phyloP scores from a whole-genome alignment of 2,329 filamentous ascomycete genomes.

The Blastomyces percursus region DNA sequence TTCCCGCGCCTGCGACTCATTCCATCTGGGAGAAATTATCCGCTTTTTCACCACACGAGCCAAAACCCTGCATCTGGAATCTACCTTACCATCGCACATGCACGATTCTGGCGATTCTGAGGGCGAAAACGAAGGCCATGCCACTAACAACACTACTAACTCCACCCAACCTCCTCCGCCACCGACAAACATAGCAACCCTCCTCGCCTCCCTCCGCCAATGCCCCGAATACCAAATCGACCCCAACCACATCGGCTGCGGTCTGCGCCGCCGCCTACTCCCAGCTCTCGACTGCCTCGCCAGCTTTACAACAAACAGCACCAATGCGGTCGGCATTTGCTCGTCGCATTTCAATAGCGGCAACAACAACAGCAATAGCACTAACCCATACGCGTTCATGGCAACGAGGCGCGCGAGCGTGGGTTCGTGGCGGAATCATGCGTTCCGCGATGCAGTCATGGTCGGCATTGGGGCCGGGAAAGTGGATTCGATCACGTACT shows the following conservation, averaged over 20 bases:
- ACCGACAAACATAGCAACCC: conserved; percentile 22
- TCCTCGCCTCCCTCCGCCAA: conserved; percentile 31
- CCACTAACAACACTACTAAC: background rate
- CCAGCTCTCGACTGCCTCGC: conserved; percentile 31
- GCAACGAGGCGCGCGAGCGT: background rate
- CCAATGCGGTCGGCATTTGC: conserved; percentile 12
- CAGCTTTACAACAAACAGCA: conserved; percentile 24
- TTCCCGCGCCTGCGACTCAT: conserved; percentile 34
- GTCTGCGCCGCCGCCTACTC: conserved; percentile 31
- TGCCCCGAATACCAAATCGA: conserved; percentile 37
- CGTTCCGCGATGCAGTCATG: background rate
- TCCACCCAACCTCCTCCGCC: conserved; percentile 8
- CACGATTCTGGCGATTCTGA: conserved; percentile 5
- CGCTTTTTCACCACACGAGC: conserved; percentile 34
- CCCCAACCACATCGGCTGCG: conserved; percentile 31
- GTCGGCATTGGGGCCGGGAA: background rate
- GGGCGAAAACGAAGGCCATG: conserved; percentile 3
- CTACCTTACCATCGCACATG: conserved; percentile 21
- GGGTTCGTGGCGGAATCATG: background rate
- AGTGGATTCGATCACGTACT: background rate
- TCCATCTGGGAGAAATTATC: conserved; percentile 36
- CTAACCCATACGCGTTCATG: no score
- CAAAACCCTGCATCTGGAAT: conserved; percentile 34
- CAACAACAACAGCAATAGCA: background rate
- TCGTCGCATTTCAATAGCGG: background rate